phyloP scores from a whole-genome alignment of 305 asterid genomes.

The Caryopteris hybrid region DNA sequence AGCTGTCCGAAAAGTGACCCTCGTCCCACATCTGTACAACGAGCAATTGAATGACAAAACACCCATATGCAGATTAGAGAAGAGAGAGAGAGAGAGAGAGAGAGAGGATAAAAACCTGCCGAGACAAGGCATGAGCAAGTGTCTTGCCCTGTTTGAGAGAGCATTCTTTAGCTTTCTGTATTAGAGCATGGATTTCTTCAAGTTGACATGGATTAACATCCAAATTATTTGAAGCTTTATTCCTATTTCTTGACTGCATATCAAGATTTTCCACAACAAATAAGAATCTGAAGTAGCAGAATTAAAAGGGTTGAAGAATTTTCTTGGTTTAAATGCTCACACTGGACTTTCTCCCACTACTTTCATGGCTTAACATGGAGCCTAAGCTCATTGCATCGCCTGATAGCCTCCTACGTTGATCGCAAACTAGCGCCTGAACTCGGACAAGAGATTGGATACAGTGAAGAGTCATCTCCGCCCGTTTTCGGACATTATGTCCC shows the following conservation, averaged over 20 bases:
- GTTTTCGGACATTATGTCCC: conserved; percentile 65
- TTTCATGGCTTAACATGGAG: conserved; percentile 15
- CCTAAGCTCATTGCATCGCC: conserved; percentile 34
- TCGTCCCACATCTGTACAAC: conserved; percentile 40
- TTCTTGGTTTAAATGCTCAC: conserved; percentile 24
- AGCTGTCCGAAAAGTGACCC: conserved; percentile 22
- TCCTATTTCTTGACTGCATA: conserved; percentile 35
- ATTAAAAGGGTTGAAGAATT: not conserved
- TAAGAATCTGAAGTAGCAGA: not conserved
- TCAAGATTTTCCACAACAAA: not conserved
- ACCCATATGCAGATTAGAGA: not conserved
- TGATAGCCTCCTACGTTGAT: conserved; percentile 68
- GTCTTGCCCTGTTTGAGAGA: conserved; percentile 42
- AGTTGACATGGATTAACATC: conserved; percentile 20
- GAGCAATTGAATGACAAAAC: not conserved
- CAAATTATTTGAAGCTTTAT: conserved; percentile 8
- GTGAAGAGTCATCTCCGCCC: conserved; percentile 68
- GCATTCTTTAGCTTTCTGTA: conserved; percentile 42
- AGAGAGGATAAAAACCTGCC: conserved; percentile 39
- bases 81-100: not conserved
- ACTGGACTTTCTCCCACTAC: conserved; percentile 18
- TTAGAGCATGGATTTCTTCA: conserved; percentile 35
- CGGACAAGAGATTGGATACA: conserved; percentile 73
- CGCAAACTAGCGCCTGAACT: conserved; percentile 66
- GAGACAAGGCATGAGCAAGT: conserved; percentile 60